Base-by-base conservation (phyloP, 331 rosid species). In the Cucumis variabilis region DNA sequence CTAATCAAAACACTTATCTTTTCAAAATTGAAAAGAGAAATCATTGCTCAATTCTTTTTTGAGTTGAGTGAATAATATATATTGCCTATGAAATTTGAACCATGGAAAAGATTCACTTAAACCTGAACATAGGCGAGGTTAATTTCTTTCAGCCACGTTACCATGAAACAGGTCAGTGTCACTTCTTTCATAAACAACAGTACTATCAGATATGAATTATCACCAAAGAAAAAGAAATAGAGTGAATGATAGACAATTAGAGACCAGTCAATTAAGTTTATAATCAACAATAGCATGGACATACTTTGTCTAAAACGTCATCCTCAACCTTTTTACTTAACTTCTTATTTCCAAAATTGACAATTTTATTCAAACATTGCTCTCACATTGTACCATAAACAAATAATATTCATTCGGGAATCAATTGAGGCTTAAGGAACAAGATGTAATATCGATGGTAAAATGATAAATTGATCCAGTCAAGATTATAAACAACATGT, bases 231-330 rank as follows among this genome's bases (percentile, higher is more conserved):
- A 80, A 55, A 58, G 67, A 27, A 44, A 66, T 41, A 55, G 67
- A 24, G 66, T 20, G 19, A 28, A 86, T 20, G 48, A 86, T 51
- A 77, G 87, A 87, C 71, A 60, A 82, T 15, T 50, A 76, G 75
- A 85, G 89, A 95, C 99, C 98, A 95, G 99, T 62, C 94, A 93
- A 88, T 97, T 95, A 85, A 97, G 98, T 93, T 97, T 97, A 93
- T 95, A 97, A 91, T 97, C 95, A 66, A 98, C 99, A 88, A 97
- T 95, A 62, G 98, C 99, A 90, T 97, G 98, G 80, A 97, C 93
- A 91, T 97, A 95, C 90, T 97, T n/a, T n/a, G n/a, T n/a, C n/a
- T n/a, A n/a, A n/a, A n/a, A n/a, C n/a, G n/a, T n/a, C n/a, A n/a
- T n/a, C n/a, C n/a, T n/a, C n/a, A n/a, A n/a, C n/a, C n/a, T n/a